phyloP scores from a whole-genome alignment of 257 asterid genomes.

The Misopates orontium region DNA sequence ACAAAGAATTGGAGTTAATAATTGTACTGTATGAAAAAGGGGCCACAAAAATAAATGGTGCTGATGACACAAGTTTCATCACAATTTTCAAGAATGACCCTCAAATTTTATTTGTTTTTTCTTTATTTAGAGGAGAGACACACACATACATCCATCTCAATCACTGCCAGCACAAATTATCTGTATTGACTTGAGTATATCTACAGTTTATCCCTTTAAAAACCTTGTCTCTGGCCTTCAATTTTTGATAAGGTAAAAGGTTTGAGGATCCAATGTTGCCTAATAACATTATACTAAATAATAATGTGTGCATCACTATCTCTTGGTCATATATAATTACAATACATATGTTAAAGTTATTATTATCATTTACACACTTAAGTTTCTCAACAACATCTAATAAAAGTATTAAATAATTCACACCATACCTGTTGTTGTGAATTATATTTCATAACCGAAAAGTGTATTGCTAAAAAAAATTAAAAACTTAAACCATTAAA shows the following conservation, averaged over 20 bases:
- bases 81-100: conserved; percentile 50
- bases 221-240: conserved; percentile 13
- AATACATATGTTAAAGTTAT: no score
- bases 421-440: no score
- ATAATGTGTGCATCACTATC: no score
- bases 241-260: conserved; percentile 3
- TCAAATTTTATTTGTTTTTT: background rate
- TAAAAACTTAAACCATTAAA: no score
- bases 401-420: no score
- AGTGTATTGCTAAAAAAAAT: no score
- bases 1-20: conserved; percentile 28
- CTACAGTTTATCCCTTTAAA: background rate
- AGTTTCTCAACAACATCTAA: no score
- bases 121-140: conserved; percentile 29
- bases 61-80: conserved; percentile 37
- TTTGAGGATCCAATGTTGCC: conserved; percentile 28
- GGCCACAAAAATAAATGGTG: conserved; percentile 52
- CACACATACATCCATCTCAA: conserved; percentile 42
- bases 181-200: conserved; percentile 17
- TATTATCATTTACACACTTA: no score
- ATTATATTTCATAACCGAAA: no score
- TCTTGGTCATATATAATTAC: no score
- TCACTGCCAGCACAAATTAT: conserved; percentile 44
- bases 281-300: background rate
- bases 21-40: conserved; percentile 36